Evolutionary conservation across 768 basidiomycete genomes (phyloP).

Genomic region (Tricholoma terreum): DNA sequence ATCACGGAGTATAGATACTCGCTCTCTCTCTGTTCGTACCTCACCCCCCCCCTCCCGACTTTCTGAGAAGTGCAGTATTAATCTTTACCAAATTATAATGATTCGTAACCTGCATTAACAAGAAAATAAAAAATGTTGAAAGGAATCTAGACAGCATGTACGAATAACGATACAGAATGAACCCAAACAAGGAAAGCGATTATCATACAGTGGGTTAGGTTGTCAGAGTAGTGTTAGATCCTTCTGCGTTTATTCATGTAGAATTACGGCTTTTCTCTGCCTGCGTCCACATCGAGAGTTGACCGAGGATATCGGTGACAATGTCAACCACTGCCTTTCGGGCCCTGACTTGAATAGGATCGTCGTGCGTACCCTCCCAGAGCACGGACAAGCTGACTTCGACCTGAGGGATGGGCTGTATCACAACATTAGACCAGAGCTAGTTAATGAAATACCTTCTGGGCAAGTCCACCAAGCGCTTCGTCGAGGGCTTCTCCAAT

Average conservation of each 20-base stretch:
- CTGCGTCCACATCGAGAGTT: constrained; percentile 42
- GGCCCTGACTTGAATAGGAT: constrained; percentile 40
- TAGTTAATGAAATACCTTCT: constrained; percentile 42
- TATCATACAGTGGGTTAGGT: not conserved
- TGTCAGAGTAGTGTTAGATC: constrained; percentile 7
- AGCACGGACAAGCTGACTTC: constrained; percentile 57
- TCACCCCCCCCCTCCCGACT: not conserved
- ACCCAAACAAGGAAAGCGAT: not conserved
- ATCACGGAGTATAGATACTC: not conserved
- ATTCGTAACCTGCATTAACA: constrained; percentile 6
- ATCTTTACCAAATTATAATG: constrained; percentile 1
- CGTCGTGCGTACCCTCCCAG: constrained; percentile 54
- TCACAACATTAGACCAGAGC: constrained; percentile 8
- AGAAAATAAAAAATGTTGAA: not conserved
- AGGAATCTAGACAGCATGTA: not conserved
- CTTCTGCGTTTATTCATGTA: constrained; percentile 16
- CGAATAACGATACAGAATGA: not conserved
- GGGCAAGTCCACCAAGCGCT: constrained; percentile 47
- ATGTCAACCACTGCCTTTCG: constrained; percentile 38
- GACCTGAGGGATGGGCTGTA: constrained; percentile 25
- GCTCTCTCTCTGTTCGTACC: not conserved
- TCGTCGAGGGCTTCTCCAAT: constrained; percentile 47
- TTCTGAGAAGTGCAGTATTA: not conserved
- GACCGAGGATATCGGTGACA: constrained; percentile 37
- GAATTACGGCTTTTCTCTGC: constrained; percentile 29